Percentiles rank a stretch among this genome's conserved stretches.
These are phyloP conservation scores for Curvularia sp. DNA, from an alignment of 2,329 filamentous ascomycete genomes.

Conservation along the genomic window DNA sequence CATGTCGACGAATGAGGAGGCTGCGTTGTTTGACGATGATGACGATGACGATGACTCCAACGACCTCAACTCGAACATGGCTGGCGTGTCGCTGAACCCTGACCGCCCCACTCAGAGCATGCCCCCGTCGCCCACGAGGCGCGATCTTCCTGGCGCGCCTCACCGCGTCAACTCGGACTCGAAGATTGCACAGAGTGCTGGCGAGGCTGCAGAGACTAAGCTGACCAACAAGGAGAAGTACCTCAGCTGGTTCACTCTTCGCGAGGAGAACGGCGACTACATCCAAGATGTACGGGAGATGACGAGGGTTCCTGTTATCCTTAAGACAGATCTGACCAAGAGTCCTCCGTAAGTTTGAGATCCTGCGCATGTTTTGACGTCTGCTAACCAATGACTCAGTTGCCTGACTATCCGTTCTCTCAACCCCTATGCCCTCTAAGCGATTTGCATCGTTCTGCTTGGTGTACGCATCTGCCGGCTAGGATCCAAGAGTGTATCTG, in stretches of 20 bases:
- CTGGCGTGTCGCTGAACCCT: constrained; percentile 81
- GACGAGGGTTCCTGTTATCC: constrained; percentile 94
- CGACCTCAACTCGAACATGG: constrained; percentile 88
- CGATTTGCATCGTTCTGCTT: constrained; percentile 7
- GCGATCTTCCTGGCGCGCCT: constrained; percentile 71
- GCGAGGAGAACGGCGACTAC: constrained; percentile 92
- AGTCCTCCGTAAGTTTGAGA: constrained; percentile 88
- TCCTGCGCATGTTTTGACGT: constrained; percentile 1
- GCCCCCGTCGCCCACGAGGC: constrained; percentile 85
- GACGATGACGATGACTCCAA: constrained; percentile 80
- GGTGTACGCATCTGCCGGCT: constrained; percentile 1
- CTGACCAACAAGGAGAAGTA: constrained; percentile 96
- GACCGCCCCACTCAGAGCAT: constrained; percentile 96
- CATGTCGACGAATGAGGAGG: constrained; percentile 89
- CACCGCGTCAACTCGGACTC: constrained; percentile 93
- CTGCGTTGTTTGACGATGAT: constrained; percentile 95
- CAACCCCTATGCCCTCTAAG: constrained; percentile 73
- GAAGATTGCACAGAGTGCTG: constrained; percentile 74
- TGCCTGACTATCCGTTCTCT: constrained; percentile 84
- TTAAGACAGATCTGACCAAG: constrained; percentile 98
- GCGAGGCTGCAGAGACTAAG: constrained; percentile 78
- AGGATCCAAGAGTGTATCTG: constrained; percentile 3
- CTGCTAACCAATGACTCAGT: constrained; percentile 53
- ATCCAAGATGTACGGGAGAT: constrained; percentile 99
- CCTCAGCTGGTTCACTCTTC: constrained; percentile 82